Conservation (phyloP, 2,329 filamentous ascomycete species). For the Phialophora tarda region DNA sequence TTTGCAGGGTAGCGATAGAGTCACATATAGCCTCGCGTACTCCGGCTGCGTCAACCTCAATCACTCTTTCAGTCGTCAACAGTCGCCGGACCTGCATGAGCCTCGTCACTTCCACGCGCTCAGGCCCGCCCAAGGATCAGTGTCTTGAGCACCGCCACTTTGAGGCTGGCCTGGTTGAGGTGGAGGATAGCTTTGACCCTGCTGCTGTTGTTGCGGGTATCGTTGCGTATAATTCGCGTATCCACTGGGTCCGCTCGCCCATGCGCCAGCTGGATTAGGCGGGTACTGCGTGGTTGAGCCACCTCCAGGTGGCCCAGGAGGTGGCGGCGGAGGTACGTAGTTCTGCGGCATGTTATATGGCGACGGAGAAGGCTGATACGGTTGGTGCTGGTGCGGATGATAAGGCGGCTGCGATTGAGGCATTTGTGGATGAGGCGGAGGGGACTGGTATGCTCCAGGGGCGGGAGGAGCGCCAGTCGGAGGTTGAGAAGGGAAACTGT, state of each 20-base stretch:
- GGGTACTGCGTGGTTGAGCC: constrained; percentile 60
- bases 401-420: constrained; percentile 44
- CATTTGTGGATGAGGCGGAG: constrained; percentile 35
- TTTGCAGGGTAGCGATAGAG: neutral
- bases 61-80: neutral
- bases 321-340: constrained; percentile 71
- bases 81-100: neutral
- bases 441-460: constrained; percentile 28
- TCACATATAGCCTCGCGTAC: neutral
- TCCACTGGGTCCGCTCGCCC: constrained; percentile 58
- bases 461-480: constrained; percentile 49
- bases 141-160: constrained; percentile 41
- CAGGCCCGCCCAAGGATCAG: constrained; percentile 71
- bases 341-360: constrained; percentile 62
- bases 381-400: constrained; percentile 47
- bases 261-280: constrained; percentile 43
- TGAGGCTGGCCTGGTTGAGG: constrained; percentile 20
- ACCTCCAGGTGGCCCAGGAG: constrained; percentile 64
- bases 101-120: constrained; percentile 67
- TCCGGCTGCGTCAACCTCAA: neutral
- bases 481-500: constrained; percentile 34
- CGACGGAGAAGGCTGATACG: constrained; percentile 48
- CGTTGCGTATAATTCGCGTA: constrained; percentile 55
- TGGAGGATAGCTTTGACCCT: constrained; percentile 42
- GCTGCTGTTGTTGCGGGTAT: constrained; percentile 46